Base-by-base conservation (phyloP, 768 basidiomycete species). In the Trametes cubensis region DNA sequence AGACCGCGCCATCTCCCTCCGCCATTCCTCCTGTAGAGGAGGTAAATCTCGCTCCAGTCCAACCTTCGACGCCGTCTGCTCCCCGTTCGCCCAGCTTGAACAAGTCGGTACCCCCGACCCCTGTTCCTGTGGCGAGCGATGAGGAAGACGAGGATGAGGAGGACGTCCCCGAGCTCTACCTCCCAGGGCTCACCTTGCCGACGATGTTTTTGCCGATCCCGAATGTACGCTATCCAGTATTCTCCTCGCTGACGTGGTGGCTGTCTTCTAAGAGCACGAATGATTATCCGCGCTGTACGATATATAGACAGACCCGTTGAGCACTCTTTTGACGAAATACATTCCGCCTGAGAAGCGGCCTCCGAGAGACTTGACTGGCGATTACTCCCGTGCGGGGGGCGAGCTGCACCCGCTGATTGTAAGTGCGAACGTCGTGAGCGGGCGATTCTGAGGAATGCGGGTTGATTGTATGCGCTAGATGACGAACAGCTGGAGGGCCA, bases 171-270 rank as follows among this genome's bases (percentile, higher is more conserved):
- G 83, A 85, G 49, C 69, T 90, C 21, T 87, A 85, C 71, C 77
- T 90, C 26, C 89, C 90, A 2, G 85, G 84, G 40, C 83, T 93
- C 40, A 79, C 87, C 39, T 73, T 84, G 28, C 86, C 91, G 38
- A 88, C 85, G 38, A 88, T 93, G 87, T 94, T 94, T 72, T 76
- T 93, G 49, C 92, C 92, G n/a, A 89, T 93, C 45, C 92, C 92
- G 53, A 92, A 92, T 78, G 92, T 94, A 82, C 85, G 89, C 84
- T 76, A 68, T 67, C 76, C 76, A 52, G 75, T 83, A 64, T 82
- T 80, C 48, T 77, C 77, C 73, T 74, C 79, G 61, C 77, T 89
- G 47, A 79, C 81, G 13, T 89, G 85, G 85, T 88, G 83, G 85
- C 73, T 89, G 71, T 79, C 72, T 71, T 79, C 72, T 71, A 73